Conservation (phyloP, 306 rosid genomes). For the Quercus aquifolioides region DNA sequence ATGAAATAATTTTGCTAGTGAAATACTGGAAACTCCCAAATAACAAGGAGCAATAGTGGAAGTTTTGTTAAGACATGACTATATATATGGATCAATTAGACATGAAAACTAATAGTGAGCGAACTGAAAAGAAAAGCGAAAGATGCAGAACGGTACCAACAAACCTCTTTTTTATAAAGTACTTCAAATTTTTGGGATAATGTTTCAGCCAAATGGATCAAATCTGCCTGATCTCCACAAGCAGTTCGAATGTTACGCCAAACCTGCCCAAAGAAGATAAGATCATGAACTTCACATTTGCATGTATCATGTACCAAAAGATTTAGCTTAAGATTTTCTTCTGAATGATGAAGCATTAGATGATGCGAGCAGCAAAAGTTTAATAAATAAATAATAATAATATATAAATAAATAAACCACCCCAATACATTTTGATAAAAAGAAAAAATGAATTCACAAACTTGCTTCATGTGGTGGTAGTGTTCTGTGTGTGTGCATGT, state of each 20-base stretch:
- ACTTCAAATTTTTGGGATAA: slow-evolving; percentile 69
- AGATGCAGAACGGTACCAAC: slow-evolving; percentile 27
- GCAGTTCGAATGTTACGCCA: slow-evolving; percentile 82
- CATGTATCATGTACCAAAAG: slow-evolving; percentile 1
- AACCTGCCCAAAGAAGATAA: slow-evolving; percentile 55
- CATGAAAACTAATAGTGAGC: background rate
- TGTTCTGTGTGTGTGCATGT: background rate
- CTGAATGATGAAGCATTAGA: background rate
- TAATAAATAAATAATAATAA: too few species aligned
- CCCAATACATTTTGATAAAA: background rate
- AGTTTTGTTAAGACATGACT: background rate
- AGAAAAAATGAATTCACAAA: background rate
- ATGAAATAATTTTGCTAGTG: background rate
- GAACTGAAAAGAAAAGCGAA: background rate
- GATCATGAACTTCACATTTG: background rate
- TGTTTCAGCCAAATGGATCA: slow-evolving; percentile 76
- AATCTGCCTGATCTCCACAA: slow-evolving; percentile 82
- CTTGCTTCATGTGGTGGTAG: background rate
- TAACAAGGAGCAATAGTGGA: background rate
- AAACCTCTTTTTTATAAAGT: slow-evolving; percentile 69
- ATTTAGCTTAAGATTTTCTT: background rate
- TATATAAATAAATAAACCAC: background rate
- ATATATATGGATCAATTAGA: background rate
- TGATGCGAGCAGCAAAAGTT: background rate
- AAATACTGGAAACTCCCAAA: background rate